Conservation (phyloP, 2,329 filamentous ascomycete species). For the Ceratocystis destructans region DNA sequence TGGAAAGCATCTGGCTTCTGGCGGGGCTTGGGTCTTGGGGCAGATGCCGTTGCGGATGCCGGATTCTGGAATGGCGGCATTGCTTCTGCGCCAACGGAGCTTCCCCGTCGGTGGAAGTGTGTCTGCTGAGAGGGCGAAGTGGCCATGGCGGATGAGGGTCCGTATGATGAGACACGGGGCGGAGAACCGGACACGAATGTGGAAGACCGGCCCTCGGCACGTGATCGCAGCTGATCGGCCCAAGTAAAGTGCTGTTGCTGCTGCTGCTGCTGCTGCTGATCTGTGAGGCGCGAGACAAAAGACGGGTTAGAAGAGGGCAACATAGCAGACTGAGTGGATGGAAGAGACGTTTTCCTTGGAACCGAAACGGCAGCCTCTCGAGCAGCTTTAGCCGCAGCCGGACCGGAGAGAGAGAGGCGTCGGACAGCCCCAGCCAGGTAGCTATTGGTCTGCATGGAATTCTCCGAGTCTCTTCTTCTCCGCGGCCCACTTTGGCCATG, state of each 20-base stretch:
- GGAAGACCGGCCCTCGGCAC: constrained; percentile 41
- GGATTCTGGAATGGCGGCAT: constrained; percentile 25
- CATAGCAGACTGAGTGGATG: not conserved
- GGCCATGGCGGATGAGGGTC: not conserved
- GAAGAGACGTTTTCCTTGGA: not conserved
- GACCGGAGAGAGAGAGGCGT: constrained; percentile 13
- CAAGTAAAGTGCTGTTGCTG: constrained; percentile 77
- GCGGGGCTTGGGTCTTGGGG: constrained; percentile 40
- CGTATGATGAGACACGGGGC: constrained; percentile 6
- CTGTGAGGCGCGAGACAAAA: constrained; percentile 9
- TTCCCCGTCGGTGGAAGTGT: constrained; percentile 33
- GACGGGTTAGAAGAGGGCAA: constrained; percentile 6
- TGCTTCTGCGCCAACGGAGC: constrained; percentile 39
- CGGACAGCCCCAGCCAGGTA: constrained; percentile 17
- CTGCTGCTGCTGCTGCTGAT: constrained; percentile 52
- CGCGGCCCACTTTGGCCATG: not conserved
- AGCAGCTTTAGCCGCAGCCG: constrained; percentile 11
- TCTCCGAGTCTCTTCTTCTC: not conserved
- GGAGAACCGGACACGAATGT: constrained; percentile 15
- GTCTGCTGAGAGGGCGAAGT: not conserved
- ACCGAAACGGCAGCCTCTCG: not conserved
- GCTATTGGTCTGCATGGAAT: constrained; percentile 1
- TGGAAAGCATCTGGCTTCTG: constrained; percentile 86
- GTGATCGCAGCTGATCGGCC: constrained; percentile 86
- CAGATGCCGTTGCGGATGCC: constrained; percentile 14